Evolutionary conservation across 352 stramenopile genomes (phyloP).

Genomic region (Achlya hypogyna): DNA sequence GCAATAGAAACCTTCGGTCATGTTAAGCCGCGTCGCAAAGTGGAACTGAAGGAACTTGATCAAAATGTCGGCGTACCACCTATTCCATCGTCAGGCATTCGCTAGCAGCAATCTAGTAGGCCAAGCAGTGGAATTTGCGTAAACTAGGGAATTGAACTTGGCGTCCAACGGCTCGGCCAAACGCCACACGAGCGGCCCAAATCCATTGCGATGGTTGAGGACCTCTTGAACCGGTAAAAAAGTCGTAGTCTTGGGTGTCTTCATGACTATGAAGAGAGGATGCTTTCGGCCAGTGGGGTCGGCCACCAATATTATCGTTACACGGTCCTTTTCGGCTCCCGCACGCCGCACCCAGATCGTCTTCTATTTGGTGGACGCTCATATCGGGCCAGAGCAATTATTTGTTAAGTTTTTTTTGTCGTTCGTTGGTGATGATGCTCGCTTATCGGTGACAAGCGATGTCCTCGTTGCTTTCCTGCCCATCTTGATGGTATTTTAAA

Average conservation of each 20-base stretch:
- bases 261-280: constrained; percentile 23
- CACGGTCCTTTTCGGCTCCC: constrained; percentile 23
- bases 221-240: constrained; percentile 19
- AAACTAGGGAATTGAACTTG: constrained; percentile 11
- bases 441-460: too few relatives aligned
- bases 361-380: too few relatives aligned
- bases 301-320: constrained; percentile 25
- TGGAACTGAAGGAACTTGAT: constrained; percentile 26
- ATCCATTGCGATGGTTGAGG: constrained; percentile 12
- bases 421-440: too few relatives aligned
- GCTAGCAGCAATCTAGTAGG: too few relatives aligned
- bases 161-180: constrained; percentile 14
- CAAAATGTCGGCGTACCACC: constrained; percentile 24
- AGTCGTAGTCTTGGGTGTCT: constrained; percentile 14
- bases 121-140: constrained; percentile 23
- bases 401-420: too few relatives aligned
- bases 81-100: too few relatives aligned
- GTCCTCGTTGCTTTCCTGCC: too few relatives aligned
- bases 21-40: constrained; percentile 22
- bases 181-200: constrained; percentile 26
- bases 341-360: constrained; percentile 26
- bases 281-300: constrained; percentile 21
- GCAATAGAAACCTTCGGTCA: constrained; percentile 22
- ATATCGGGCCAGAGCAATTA: too few relatives aligned
- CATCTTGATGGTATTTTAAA: too few relatives aligned